These are phyloP conservation scores for Quercus phellos DNA, from an alignment of 331 rosid species.

Conservation along the genomic window DNA sequence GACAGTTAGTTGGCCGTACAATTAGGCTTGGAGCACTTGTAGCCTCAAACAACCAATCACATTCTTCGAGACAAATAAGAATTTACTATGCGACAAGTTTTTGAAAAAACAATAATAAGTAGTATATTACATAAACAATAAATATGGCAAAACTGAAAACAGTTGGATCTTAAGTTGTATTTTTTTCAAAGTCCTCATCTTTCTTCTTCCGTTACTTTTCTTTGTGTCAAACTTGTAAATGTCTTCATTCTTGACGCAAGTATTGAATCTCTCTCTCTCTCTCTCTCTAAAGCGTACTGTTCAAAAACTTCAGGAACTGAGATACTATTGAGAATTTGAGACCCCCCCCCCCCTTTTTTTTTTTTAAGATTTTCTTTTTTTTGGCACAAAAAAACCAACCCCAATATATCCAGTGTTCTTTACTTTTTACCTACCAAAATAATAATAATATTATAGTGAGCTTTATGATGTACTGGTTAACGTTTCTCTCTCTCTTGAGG, in stretches of 20 bases:
- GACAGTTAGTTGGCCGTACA: slow-evolving; percentile 57
- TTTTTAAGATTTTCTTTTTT: not conserved
- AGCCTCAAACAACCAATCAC: slow-evolving; percentile 23
- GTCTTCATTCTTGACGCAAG: not conserved
- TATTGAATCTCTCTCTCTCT: not conserved
- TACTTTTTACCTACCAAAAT: too few relatives aligned
- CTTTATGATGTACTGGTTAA: not conserved
- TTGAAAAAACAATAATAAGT: too few relatives aligned
- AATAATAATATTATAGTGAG: too few relatives aligned
- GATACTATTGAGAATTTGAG: not conserved
- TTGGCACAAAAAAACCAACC: not conserved
- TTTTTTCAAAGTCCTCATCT: not conserved
- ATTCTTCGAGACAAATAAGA: not conserved
- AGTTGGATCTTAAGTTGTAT: slow-evolving; percentile 1
- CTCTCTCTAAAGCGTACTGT: not conserved
- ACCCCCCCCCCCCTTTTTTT: not conserved
- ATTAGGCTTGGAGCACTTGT: slow-evolving; percentile 11
- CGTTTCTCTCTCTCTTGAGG: slow-evolving; percentile 2
- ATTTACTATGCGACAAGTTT: too few relatives aligned
- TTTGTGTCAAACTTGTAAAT: not conserved
- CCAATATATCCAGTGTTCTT: not conserved
- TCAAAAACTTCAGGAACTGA: not conserved
- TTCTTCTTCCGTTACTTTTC: not conserved
- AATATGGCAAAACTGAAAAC: not conserved
- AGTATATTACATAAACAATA: not conserved